These are phyloP conservation scores for Sclerotinia spermophila DNA, from an alignment of 2,329 filamentous ascomycete species.

Conservation along the genomic window DNA sequence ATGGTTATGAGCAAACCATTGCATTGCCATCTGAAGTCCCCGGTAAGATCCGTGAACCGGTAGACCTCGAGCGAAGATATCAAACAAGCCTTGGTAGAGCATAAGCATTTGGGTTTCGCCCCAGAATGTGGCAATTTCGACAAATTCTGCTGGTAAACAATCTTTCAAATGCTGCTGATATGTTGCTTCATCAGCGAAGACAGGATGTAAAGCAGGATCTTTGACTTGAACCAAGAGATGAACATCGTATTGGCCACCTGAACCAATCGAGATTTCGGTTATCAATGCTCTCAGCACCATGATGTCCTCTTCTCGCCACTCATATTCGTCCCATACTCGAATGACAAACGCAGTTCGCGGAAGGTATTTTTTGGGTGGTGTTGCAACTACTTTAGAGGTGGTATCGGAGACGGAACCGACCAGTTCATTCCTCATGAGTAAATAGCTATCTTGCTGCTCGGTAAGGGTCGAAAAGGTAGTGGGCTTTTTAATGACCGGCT, in stretches of 20 bases:
- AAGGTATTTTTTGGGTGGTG: constrained; percentile 34
- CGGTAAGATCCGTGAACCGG: constrained; percentile 91
- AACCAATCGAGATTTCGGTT: constrained; percentile 73
- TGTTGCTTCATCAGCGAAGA: constrained; percentile 70
- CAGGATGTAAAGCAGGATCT: constrained; percentile 69
- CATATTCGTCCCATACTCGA: constrained; percentile 75
- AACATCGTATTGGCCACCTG: constrained; percentile 82
- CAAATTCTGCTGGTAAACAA: constrained; percentile 78
- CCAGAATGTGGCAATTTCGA: constrained; percentile 85
- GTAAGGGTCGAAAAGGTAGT: constrained; percentile 22
- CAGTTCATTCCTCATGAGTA: constrained; percentile 18
- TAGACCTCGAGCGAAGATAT: constrained; percentile 65
- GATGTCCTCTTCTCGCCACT: constrained; percentile 75
- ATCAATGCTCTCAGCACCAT: constrained; percentile 82
- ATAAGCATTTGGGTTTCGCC: constrained; percentile 89
- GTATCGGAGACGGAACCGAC: constrained; percentile 1
- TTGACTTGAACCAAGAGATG: constrained; percentile 84
- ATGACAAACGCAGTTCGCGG: constrained; percentile 75
- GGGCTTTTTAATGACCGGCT: constrained; percentile 13
- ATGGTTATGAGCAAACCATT: constrained; percentile 85
- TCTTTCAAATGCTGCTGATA: constrained; percentile 66
- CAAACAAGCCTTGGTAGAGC: constrained; percentile 82
- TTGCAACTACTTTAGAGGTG: constrained; percentile 10
- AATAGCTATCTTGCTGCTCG: constrained; percentile 14
- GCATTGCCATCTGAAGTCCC: constrained; percentile 88